Base-by-base conservation (phyloP, 1,284 basidiomycete genomes). In the Peniophora sp. region DNA sequence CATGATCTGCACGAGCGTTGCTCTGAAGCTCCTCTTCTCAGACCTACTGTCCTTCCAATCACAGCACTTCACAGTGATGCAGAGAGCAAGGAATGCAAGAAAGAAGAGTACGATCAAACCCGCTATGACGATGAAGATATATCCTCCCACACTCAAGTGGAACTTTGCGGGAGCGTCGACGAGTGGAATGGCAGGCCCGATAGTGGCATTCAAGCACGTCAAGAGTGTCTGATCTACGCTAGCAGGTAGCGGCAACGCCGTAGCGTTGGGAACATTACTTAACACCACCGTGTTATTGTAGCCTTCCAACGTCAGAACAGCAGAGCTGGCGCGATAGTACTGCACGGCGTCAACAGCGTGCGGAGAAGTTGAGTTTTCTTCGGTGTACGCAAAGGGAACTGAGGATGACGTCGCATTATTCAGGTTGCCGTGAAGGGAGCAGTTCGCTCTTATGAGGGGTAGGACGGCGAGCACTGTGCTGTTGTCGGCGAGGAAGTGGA, bases 121-220 rank as follows among this genome's bases (percentile, higher is more conserved):
- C 27, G 27, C 27, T 6, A 32, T 32, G 6, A 32, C 27, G 27
- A 32, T 32, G 12, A 32, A 32, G 27, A 32, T 32, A 12, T 32
- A 32, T 5, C 27, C 27, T 5, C 27, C 27, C 27, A 32, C 27
- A 12, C 6, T 6, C 6, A 32, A 6, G 27, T 32, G 27, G 12
- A 32, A 32, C 27, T 41, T 41, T 20, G 37, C 15, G n/a, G 37
- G 18, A 5, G 37, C n/a, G 8, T 41, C n/a, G 18, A 72, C 49
- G 9, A 73, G 63, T 1, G 70, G 71, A 12, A 64, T 67, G 0
- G 64, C 63, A 10, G 47, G 47, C 18, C 67, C 72, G 48, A 78
- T 74, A 15, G 75, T 78, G 41, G 65, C 56, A 52, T 78, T 73
- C 45, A 77, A 53, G 51, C 74, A 74, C 27, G 64, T 51, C 46